phyloP scores from a whole-genome alignment of 2,329 filamentous ascomycete genomes.

The Calonectria multiphialidica region DNA sequence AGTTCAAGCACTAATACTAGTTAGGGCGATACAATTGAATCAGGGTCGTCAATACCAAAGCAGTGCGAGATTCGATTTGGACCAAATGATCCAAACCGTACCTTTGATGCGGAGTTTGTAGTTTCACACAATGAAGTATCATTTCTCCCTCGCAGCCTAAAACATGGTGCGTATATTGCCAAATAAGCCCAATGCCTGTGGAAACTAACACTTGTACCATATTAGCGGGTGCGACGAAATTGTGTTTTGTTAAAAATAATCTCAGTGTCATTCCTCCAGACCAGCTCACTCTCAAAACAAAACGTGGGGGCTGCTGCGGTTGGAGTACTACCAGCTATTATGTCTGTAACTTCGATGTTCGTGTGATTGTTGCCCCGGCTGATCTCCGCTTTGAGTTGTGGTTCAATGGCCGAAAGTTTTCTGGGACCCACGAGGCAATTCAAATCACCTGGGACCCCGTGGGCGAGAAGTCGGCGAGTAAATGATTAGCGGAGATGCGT shows the following conservation, averaged over 20 bases:
- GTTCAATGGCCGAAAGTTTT: constrained; percentile 45
- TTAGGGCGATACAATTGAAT: constrained; percentile 55
- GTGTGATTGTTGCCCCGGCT: constrained; percentile 66
- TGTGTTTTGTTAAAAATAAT: constrained; percentile 57
- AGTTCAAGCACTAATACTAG: neutral
- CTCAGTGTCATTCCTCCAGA: constrained; percentile 53
- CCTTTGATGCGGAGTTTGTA: constrained; percentile 54
- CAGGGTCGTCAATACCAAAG: constrained; percentile 48
- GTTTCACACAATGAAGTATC: constrained; percentile 53
- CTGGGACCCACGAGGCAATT: constrained; percentile 38
- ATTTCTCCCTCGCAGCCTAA: constrained; percentile 52
- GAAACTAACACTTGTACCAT: neutral
- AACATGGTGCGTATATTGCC: constrained; percentile 47
- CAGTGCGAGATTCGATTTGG: constrained; percentile 51
- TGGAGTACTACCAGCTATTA: constrained; percentile 51
- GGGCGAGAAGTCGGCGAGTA: neutral
- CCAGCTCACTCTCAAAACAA: constrained; percentile 50
- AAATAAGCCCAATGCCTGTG: no score
- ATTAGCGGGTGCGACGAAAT: constrained; percentile 50
- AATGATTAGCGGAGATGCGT: neutral
- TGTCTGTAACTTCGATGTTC: constrained; percentile 60
- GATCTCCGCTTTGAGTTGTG: constrained; percentile 63
- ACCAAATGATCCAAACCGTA: constrained; percentile 47
- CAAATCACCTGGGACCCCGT: constrained; percentile 27
- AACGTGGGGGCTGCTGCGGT: constrained; percentile 46